A percentile compares a stretch with the other conserved stretches of the same genome.
Evolutionary conservation across 75 land plant species (phyloP).

Genomic region (Sequoiadendron giganteum): DNA sequence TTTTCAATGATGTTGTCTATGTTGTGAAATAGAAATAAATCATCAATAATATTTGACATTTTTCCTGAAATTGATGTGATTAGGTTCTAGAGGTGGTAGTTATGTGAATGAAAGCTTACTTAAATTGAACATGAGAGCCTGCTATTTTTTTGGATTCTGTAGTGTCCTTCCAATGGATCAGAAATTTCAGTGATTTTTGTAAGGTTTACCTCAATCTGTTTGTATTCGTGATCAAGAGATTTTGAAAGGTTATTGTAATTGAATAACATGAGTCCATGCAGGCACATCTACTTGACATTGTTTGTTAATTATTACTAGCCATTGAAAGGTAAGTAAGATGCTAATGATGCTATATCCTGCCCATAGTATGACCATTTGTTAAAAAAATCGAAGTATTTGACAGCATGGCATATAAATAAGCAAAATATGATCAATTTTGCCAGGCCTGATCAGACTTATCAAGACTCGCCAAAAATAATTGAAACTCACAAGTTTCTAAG

Average conservation of each 20-base stretch:
- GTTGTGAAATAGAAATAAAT: neutral
- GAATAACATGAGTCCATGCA: neutral
- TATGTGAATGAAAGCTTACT: conserved; percentile 1
- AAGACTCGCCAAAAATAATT: neutral
- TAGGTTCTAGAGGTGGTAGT: neutral
- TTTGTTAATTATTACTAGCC: neutral
- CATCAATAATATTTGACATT: neutral
- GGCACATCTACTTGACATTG: neutral
- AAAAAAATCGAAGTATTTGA: neutral
- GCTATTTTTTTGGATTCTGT: neutral
- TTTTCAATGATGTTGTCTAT: neutral
- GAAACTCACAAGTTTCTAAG: conserved; percentile 2
- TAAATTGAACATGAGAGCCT: neutral
- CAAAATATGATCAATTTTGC: neutral
- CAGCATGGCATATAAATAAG: neutral
- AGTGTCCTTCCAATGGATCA: neutral
- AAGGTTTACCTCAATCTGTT: conserved; percentile 2
- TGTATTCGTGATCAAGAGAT: neutral
- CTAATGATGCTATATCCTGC: neutral
- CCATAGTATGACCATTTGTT: neutral
- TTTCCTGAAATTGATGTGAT: neutral
- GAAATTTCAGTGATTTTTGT: neutral
- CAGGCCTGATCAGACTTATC: neutral
- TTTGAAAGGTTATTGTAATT: neutral
- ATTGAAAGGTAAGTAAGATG: neutral